These are phyloP conservation scores for Neopestalotiopsis rosae DNA, from an alignment of 2,329 filamentous ascomycete genomes.

Conservation along the genomic window DNA sequence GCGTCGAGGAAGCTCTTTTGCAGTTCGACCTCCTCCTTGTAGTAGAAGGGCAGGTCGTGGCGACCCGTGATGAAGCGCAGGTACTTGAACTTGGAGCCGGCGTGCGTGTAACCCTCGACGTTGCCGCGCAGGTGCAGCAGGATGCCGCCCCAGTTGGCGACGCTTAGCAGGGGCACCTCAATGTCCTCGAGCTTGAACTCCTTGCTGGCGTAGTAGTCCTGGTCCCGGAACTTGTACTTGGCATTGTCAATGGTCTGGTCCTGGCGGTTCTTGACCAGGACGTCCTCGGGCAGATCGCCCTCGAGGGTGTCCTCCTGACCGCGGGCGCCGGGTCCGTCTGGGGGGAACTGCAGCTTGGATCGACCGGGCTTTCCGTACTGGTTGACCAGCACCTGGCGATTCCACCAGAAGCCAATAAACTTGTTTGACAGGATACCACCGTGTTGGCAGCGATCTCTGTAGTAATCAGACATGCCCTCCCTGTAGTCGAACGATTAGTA, in stretches of 20 bases:
- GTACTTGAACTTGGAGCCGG: slow-evolving; percentile 71
- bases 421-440: slow-evolving; percentile 64
- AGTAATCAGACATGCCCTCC: slow-evolving; percentile 62
- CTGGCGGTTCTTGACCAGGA: slow-evolving; percentile 51
- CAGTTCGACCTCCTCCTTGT: slow-evolving; percentile 69
- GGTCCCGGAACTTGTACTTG: slow-evolving; percentile 62
- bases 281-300: slow-evolving; percentile 60
- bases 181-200: slow-evolving; percentile 71
- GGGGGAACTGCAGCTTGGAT: slow-evolving; percentile 35
- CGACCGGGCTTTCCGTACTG: slow-evolving; percentile 63
- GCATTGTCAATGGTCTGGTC: slow-evolving; percentile 54
- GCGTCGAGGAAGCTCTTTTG: slow-evolving; percentile 73
- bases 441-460: slow-evolving; percentile 63
- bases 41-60: slow-evolving; percentile 77
- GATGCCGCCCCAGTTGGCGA: slow-evolving; percentile 76
- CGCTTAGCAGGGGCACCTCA: slow-evolving; percentile 68
- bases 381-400: slow-evolving; percentile 68
- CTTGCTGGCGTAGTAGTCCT: slow-evolving; percentile 68
- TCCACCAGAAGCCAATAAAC: slow-evolving; percentile 71
- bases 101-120: slow-evolving; percentile 66
- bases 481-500: slow-evolving; percentile 3
- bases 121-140: slow-evolving; percentile 73
- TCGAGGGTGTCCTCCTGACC: slow-evolving; percentile 58
- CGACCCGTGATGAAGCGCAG: slow-evolving; percentile 72
- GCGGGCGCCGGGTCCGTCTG: slow-evolving; percentile 34